Evolutionary conservation across 1,139 yeast genomes (phyloP), one percentile per base, ranked within the genome.

Genomic region (Saccharomyces hybrid): DNA sequence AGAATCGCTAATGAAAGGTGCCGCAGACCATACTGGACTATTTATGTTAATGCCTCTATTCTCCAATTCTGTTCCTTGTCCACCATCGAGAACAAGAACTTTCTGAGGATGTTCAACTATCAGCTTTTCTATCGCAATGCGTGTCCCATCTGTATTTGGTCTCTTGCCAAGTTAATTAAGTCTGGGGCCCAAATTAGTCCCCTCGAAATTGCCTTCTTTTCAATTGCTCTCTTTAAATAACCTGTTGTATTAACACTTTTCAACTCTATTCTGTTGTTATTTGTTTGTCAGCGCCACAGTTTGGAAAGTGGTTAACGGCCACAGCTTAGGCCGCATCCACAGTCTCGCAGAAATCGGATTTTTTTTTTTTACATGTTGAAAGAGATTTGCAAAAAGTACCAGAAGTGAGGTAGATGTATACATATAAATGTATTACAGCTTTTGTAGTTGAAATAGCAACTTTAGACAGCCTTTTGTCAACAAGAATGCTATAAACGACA

Each of bases 31-130:
- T 9, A 66, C 58, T 8, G 67, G 66, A 41, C 61, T 58, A 0
- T 86, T 67, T 11, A 73, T 71, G 41, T 64, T 58, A 6, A 73
- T 65, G 16, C 76, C 76, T 32, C 70, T 61, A 11, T 61, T 56
- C 58, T 76, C 78, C 7, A 76, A 64, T 55, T 72, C 74, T 0
- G 79, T 76, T 2, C 80, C 80, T 42, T 75, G 71, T 0, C 78
- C 79, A 26, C 80, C 80, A 59, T 76, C 79, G 41, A 76, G 64
- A 7, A 75, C 63, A 6, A 71, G 50, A 21, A 64, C 58, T 38
- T 59, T 53, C 16, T 55, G 44, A 11, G 62, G 56, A 27, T 54
- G 27, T n/a, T 54, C 44, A 34, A 34, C 2, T 16, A 34, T 14
- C 16, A 34, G 12, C 16, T 34, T 16, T 14, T 34, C 16, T 8